Percentiles rank a stretch among this genome's conserved stretches.
These are phyloP conservation scores for Lanzia echinophila DNA, from an alignment of 2,329 filamentous ascomycete genomes.

Conservation along the genomic window DNA sequence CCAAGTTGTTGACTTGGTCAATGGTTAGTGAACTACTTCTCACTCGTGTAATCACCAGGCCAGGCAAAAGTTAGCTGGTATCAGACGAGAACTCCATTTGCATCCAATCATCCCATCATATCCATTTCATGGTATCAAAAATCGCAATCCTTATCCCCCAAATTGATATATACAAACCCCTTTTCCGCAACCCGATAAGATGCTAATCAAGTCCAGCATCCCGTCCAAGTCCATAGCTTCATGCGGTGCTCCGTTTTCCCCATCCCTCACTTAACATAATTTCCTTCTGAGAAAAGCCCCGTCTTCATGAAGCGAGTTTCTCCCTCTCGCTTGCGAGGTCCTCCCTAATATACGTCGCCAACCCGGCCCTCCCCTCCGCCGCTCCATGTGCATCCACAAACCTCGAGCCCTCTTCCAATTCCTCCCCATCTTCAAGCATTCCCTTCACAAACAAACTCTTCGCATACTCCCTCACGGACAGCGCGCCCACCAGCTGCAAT, in stretches of 20 bases:
- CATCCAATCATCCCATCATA: too few relatives aligned
- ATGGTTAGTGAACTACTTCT: too few relatives aligned
- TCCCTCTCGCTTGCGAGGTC: not conserved
- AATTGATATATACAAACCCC: too few relatives aligned
- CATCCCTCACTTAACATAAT: not conserved
- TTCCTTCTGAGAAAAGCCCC: not conserved
- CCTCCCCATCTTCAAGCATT: not conserved
- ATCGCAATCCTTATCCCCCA: too few relatives aligned
- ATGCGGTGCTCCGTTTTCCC: not conserved
- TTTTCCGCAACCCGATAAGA: too few relatives aligned
- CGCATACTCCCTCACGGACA: constrained; percentile 2
- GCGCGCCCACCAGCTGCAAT: not conserved
- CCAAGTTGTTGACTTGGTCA: too few relatives aligned
- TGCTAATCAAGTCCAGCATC: too few relatives aligned
- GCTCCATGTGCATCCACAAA: not conserved
- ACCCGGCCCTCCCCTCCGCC: not conserved
- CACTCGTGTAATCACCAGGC: too few relatives aligned
- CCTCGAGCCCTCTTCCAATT: not conserved
- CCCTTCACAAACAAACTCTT: constrained; percentile 22
- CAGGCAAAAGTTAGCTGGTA: too few relatives aligned
- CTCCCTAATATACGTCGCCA: not conserved
- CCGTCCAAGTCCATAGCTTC: not conserved
- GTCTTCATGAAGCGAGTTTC: not conserved
- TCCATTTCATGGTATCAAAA: too few relatives aligned
- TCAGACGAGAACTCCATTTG: too few relatives aligned